A percentile compares a stretch with the other conserved stretches of the same genome.
Conservation (phyloP, 345 rosid species). For the Lepidium aucheri region DNA sequence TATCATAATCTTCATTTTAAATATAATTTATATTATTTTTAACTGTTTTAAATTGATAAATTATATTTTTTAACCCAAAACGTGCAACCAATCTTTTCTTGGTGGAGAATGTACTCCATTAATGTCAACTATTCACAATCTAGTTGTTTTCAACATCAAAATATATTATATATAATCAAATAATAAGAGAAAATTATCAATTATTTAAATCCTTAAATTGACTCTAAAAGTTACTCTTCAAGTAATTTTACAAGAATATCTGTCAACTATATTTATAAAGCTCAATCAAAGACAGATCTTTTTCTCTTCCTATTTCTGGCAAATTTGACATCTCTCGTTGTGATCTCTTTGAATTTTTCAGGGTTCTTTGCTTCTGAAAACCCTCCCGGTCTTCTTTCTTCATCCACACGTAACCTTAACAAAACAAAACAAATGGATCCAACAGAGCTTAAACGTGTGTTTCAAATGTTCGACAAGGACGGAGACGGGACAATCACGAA, state of each 20-base stretch:
- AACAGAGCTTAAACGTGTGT: conserved; percentile 54
- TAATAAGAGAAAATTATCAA: too few species aligned
- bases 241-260: too few species aligned
- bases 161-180: too few species aligned
- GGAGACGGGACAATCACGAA: conserved; percentile 67
- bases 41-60: neutral
- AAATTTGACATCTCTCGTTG: neutral
- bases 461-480: conserved; percentile 72
- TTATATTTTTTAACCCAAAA: neutral
- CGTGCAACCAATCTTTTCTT: conserved; percentile 25
- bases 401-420: neutral
- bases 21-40: neutral
- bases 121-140: conserved; percentile 4
- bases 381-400: conserved; percentile 1
- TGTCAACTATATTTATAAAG: too few species aligned
- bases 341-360: neutral
- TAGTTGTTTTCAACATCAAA: too few species aligned
- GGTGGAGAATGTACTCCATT: neutral
- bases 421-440: conserved; percentile 30
- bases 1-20: neutral
- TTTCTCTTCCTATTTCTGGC: neutral
- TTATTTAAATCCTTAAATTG: too few species aligned
- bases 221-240: too few species aligned
- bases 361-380: neutral
- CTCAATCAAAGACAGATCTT: conserved; percentile 7